phyloP scores from a whole-genome alignment of 495 filamentous ascomycete genomes.

The Tuber indicum region DNA sequence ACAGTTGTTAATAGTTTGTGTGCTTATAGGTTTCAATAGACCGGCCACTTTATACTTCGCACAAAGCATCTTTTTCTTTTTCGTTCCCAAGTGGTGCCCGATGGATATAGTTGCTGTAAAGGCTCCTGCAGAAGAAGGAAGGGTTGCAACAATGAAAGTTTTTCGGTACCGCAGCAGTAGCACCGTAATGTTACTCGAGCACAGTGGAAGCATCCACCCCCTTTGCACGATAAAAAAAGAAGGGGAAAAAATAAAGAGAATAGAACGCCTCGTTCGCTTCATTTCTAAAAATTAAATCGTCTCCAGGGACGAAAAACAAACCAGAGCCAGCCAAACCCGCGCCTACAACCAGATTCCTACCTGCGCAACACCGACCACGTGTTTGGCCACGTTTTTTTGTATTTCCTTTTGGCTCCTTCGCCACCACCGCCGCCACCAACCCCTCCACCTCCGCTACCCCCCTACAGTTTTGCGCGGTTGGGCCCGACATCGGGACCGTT shows the following conservation, averaged over 20 bases:
- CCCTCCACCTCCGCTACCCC: not conserved
- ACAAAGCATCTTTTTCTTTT: not conserved
- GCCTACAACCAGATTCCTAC: not conserved
- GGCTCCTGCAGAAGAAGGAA: not conserved
- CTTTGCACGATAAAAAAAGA: not conserved
- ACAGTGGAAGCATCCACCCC: not conserved
- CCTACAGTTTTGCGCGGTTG: constrained; percentile 18
- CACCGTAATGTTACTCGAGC: not conserved
- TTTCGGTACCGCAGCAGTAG: not conserved
- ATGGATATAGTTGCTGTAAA: not conserved
- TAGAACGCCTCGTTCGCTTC: not conserved
- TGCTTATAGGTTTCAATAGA: not conserved
- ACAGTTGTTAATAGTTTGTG: not conserved
- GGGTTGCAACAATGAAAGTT: not conserved
- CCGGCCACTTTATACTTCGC: not conserved
- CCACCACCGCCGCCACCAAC: not conserved
- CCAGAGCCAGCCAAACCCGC: not conserved
- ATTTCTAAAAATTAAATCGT: not conserved
- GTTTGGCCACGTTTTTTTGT: constrained; percentile 26
- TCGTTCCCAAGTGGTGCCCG: not conserved
- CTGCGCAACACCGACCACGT: constrained; percentile 5
- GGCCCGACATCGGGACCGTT: constrained; percentile 34
- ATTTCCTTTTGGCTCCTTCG: not conserved
- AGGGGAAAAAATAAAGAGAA: not conserved
- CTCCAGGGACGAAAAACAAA: not conserved